Evolutionary conservation across 2,329 filamentous ascomycete species (phyloP).

Genomic region (Talaromyces islandicus): DNA sequence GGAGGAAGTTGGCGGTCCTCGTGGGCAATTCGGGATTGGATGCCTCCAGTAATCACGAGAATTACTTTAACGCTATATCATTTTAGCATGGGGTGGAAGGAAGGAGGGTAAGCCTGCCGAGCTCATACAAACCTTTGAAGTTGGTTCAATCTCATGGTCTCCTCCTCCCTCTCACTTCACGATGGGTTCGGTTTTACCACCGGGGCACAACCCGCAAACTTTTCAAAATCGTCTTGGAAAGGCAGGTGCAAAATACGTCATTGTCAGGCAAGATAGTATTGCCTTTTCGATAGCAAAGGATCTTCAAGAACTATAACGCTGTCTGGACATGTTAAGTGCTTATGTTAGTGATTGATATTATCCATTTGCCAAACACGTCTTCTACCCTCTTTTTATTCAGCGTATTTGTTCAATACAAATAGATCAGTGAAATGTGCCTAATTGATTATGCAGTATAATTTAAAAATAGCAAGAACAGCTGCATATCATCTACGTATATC

Average conservation of each 20-base stretch:
- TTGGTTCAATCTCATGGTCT: not conserved
- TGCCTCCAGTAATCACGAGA: conserved; percentile 55
- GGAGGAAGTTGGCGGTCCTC: conserved; percentile 42
- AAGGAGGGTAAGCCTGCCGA: too few relatives aligned
- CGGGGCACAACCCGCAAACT: not conserved
- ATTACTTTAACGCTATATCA: conserved; percentile 42
- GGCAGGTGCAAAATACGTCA: not conserved
- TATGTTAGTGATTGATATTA: not conserved
- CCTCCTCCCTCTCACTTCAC: not conserved
- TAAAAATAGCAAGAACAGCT: not conserved
- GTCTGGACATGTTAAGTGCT: not conserved
- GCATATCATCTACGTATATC: not conserved
- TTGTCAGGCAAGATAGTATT: not conserved
- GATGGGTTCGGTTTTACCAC: not conserved
- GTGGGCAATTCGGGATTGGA: conserved; percentile 54
- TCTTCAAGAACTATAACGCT: not conserved
- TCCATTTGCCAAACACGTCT: not conserved
- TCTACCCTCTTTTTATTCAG: not conserved
- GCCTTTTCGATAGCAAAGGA: not conserved
- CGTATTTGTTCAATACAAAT: too few relatives aligned
- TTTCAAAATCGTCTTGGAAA: not conserved
- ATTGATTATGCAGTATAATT: too few relatives aligned
- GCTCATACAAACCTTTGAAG: too few relatives aligned
- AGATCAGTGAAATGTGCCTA: too few relatives aligned
- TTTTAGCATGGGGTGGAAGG: not conserved